phyloP scores from a whole-genome alignment of 768 basidiomycete species.

The Serendipita vermifera region DNA sequence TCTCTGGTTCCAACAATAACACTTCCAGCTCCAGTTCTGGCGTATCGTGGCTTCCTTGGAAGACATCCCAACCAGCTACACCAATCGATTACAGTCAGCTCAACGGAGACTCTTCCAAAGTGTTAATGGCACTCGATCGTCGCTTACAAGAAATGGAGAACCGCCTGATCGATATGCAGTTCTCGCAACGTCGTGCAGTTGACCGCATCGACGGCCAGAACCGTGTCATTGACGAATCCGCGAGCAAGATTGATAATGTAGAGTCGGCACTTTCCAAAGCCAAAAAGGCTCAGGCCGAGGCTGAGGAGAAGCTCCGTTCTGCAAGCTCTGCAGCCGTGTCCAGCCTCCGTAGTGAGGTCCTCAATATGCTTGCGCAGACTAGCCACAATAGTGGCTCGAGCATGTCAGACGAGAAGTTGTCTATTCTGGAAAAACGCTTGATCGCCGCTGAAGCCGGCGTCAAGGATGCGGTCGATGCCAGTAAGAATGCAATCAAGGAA shows the following conservation, averaged over 20 bases:
- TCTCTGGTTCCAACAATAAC: not conserved
- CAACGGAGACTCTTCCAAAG: not conserved
- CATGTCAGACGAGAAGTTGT: constrained; percentile 33
- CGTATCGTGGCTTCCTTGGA: no score
- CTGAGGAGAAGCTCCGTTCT: constrained; percentile 36
- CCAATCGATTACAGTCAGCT: no score
- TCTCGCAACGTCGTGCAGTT: constrained; percentile 6
- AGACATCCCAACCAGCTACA: no score
- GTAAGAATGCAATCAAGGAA: constrained; percentile 35
- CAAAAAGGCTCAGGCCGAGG: constrained; percentile 36
- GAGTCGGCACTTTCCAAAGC: constrained; percentile 42
- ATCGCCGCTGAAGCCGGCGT: constrained; percentile 48
- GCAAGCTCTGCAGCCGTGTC: constrained; percentile 35
- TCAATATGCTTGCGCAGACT: constrained; percentile 24
- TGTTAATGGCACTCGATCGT: not conserved
- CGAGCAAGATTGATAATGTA: constrained; percentile 40
- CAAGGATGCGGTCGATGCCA: constrained; percentile 57
- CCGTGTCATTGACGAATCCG: constrained; percentile 38
- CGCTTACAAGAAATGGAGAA: constrained; percentile 9
- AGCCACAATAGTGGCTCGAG: constrained; percentile 21
- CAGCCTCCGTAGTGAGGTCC: constrained; percentile 43
- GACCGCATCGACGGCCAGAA: constrained; percentile 41
- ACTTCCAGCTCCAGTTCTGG: no score
- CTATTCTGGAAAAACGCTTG: constrained; percentile 48
- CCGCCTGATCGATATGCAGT: constrained; percentile 20